These are phyloP conservation scores for Neurospora intermedia DNA, from an alignment of 495 filamentous ascomycete genomes.

Conservation along the genomic window DNA sequence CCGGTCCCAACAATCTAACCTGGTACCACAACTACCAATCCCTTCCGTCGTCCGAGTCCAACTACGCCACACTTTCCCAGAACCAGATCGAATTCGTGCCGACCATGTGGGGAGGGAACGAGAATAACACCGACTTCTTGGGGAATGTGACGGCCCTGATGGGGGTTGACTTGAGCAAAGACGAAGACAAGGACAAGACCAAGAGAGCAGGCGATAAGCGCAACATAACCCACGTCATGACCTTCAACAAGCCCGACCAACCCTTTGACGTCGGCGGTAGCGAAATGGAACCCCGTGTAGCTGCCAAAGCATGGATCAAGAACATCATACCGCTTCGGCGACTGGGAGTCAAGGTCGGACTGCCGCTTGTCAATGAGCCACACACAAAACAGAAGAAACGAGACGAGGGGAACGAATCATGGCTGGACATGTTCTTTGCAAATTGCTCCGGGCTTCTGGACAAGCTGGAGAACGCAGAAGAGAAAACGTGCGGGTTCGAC, in stretches of 20 bases:
- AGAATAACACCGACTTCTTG: conserved; percentile 35
- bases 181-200: not conserved
- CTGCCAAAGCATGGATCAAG: conserved; percentile 45
- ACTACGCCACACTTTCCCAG: conserved; percentile 22
- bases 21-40: conserved; percentile 63
- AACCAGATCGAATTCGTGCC: conserved; percentile 49
- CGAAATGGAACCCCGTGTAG: conserved; percentile 33
- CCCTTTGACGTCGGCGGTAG: conserved; percentile 37
- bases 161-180: conserved; percentile 13
- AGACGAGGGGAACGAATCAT: conserved; percentile 10
- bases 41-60: conserved; percentile 25
- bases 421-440: conserved; percentile 46
- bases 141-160: conserved; percentile 33
- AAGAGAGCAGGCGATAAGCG: not conserved
- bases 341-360: conserved; percentile 39
- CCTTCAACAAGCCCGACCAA: conserved; percentile 58
- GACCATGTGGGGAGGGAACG: conserved; percentile 51
- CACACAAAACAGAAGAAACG: conserved; percentile 9
- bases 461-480: conserved; percentile 1
- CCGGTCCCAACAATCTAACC: conserved; percentile 35
- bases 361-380: conserved; percentile 40
- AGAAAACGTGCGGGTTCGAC: conserved; percentile 41
- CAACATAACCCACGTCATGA: conserved; percentile 46
- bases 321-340: conserved; percentile 47
- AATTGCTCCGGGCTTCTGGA: conserved; percentile 22